phyloP scores from a whole-genome alignment of 1,284 basidiomycete genomes.

The Cystobasidium pallidum region DNA sequence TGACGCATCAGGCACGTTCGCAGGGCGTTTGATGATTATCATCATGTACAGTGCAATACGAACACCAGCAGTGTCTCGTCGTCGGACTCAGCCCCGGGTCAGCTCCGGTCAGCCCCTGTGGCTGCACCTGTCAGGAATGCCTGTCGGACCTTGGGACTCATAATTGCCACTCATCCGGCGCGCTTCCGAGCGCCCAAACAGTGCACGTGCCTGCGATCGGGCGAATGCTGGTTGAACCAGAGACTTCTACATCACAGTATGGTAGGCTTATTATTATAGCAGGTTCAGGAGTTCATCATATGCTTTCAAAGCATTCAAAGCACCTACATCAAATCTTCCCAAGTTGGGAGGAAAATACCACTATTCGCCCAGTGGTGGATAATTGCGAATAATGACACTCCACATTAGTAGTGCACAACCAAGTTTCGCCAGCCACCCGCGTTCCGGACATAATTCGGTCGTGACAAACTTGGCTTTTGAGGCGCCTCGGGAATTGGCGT shows the following conservation, averaged over 20 bases:
- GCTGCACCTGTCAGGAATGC: not conserved
- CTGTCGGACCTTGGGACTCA: not conserved
- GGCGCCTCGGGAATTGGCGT: not conserved
- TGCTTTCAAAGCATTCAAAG: not conserved
- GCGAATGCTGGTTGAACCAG: no score
- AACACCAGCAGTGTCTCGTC: no score
- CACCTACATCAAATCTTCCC: not conserved
- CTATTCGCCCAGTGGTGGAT: not conserved
- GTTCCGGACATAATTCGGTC: not conserved
- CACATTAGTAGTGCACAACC: no score
- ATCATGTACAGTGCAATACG: no score
- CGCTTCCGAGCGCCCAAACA: not conserved
- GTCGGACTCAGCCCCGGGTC: no score
- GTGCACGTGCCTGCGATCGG: not conserved
- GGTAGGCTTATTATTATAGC: no score
- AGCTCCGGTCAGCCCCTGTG: no score
- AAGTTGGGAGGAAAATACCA: conserved; percentile 5
- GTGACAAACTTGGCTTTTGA: not conserved
- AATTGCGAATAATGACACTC: conserved; percentile 3
- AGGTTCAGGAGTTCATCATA: not conserved
- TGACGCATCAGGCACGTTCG: not conserved
- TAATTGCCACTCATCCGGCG: not conserved
- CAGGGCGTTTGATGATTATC: not conserved
- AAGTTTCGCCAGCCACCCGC: not conserved
- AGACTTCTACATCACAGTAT: no score